Evolutionary conservation across 768 basidiomycete species (phyloP), one percentile per base, ranked within the genome.

Genomic region (Lactifluus rugatus): DNA sequence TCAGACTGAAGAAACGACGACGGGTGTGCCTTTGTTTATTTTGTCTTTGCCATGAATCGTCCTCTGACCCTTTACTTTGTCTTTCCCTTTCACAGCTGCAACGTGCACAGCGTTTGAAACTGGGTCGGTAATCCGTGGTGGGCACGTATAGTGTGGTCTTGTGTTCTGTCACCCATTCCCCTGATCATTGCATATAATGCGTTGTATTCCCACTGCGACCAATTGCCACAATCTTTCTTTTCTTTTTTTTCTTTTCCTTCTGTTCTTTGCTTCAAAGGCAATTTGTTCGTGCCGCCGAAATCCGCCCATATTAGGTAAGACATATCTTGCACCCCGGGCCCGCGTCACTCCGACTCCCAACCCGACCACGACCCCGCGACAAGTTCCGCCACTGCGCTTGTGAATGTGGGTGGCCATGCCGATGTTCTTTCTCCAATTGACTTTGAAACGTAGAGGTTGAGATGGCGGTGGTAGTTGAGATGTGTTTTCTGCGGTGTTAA

Each of bases 1-100:
- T 62, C 6, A 92, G 90, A 76, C 79, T 90, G 67, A 89, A 85
- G 83, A 94, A 94, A 78, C 83, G 90, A 65, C 79, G 93, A 80
- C 87, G 83, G 75, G 90, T 90, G 69, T 60, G 83, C 37, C 6
- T 72, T 55, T 16, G 42, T 39, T n/a, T 5, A 34, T 52, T 16
- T 45, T 26, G 11, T 48, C 17, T 25, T 25, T n/a, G 11, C 1
- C 21, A 28, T 25, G 3, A 34, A 31, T 21, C 1, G 5, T 44
- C 34, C 21, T 32, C 34, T 21, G 23, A 47, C 10, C 13, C 16
- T 23, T 23, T 44, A n/a, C n/a, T n/a, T 10, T 10, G 17, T 11
- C 13, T 44, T 26, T 21, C 31, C 21, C 26, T 23, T 19, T 31
- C 28, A 42, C 46, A 64, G 62, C 48, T 54, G n/a, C 52, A 56